These are phyloP conservation scores for Didymella pomorum DNA, from an alignment of 2,329 filamentous ascomycete genomes.

Conservation along the genomic window DNA sequence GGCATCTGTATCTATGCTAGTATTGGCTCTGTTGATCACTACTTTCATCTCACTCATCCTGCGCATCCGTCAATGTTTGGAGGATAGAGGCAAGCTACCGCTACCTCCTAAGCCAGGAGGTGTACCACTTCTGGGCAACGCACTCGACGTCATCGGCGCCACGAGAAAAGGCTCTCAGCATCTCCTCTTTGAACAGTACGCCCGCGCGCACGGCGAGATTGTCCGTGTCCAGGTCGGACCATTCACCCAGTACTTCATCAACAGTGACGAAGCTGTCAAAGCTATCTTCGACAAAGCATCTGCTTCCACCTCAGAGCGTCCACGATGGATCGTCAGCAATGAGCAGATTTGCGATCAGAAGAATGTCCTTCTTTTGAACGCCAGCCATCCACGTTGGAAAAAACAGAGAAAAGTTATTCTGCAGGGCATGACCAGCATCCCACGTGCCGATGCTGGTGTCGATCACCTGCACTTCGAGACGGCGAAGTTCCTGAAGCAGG, in stretches of 20 bases:
- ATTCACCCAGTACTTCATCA: conserved; percentile 40
- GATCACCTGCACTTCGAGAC: conserved; percentile 19
- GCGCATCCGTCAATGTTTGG: conserved; percentile 2
- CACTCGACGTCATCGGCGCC: conserved; percentile 10
- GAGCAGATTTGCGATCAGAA: conserved; percentile 21
- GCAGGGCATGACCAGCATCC: conserved; percentile 19
- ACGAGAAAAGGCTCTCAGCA: conserved; percentile 12
- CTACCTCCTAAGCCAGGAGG: conserved; percentile 13
- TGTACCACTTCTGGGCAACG: conserved; percentile 14
- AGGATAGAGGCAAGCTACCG: conserved; percentile 9
- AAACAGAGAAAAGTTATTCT: conserved; percentile 15
- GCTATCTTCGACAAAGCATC: conserved; percentile 54
- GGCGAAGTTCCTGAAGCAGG: conserved; percentile 18
- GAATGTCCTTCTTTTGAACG: conserved; percentile 13
- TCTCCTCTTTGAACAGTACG: conserved; percentile 12
- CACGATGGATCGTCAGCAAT: conserved; percentile 31
- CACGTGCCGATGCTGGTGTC: conserved; percentile 18
- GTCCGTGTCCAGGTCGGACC: conserved; percentile 16
- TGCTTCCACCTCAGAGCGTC: conserved; percentile 41
- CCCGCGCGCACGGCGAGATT: conserved; percentile 12
- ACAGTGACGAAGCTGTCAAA: conserved; percentile 51
- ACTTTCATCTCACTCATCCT: background rate
- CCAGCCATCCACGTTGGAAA: conserved; percentile 19
- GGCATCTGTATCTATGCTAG: background rate
- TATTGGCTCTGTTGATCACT: background rate